Evolutionary conservation across 2,329 filamentous ascomycete genomes (phyloP).

Genomic region (Chaetomium globosum): DNA sequence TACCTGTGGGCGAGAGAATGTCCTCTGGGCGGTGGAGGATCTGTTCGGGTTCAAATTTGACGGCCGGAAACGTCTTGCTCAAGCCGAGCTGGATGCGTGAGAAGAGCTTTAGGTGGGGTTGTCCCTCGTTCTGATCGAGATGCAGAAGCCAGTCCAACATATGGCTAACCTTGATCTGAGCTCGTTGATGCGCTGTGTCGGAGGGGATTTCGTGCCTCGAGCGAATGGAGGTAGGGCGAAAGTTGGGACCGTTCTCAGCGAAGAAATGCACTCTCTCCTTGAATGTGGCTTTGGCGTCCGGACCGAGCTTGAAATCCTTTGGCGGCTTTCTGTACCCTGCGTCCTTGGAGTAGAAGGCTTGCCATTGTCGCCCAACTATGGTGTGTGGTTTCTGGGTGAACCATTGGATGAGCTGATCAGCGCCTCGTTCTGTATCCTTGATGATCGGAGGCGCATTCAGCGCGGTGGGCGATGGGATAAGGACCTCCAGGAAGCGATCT

Average conservation of each 20-base stretch:
- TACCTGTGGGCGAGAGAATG: slow-evolving; percentile 45
- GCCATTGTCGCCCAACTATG: slow-evolving; percentile 53
- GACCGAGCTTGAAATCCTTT: slow-evolving; percentile 42
- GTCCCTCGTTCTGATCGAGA: slow-evolving; percentile 47
- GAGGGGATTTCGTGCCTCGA: slow-evolving; percentile 32
- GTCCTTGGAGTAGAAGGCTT: slow-evolving; percentile 50
- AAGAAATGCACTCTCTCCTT: slow-evolving; percentile 57
- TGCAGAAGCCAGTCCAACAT: slow-evolving; percentile 59
- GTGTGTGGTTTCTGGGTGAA: slow-evolving; percentile 45
- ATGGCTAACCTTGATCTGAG: slow-evolving; percentile 43
- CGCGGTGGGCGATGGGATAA: slow-evolving; percentile 50
- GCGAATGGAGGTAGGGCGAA: slow-evolving; percentile 35
- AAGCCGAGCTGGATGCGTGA: slow-evolving; percentile 59
- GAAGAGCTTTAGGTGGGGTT: slow-evolving; percentile 60
- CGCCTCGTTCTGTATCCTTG: slow-evolving; percentile 42
- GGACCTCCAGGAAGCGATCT: slow-evolving; percentile 61
- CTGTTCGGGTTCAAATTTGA: slow-evolving; percentile 51
- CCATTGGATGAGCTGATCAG: slow-evolving; percentile 48
- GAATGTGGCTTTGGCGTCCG: slow-evolving; percentile 39
- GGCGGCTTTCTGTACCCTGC: slow-evolving; percentile 45
- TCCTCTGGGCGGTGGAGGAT: slow-evolving; percentile 48
- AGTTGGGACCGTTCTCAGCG: slow-evolving; percentile 54
- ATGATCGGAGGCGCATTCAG: slow-evolving; percentile 38
- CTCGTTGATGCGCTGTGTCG: slow-evolving; percentile 37
- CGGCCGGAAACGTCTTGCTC: slow-evolving; percentile 53